phyloP scores from a whole-genome alignment of 495 filamentous ascomycete genomes.

The Annulohypoxylon bovei region DNA sequence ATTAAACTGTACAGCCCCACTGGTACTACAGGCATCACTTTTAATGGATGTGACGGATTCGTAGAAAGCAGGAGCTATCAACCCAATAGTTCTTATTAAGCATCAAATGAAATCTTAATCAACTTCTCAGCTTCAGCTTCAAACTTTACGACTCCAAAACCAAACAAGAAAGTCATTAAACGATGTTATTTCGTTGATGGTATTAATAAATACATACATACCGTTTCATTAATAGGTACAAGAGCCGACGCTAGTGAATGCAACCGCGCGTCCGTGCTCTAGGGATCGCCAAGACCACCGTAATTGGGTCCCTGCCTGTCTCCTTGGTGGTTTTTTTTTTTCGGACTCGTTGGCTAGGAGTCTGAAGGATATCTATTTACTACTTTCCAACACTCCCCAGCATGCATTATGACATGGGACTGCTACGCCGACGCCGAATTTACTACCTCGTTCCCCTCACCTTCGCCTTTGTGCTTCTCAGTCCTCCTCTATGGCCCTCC shows the following conservation, averaged over 20 bases:
- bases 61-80: not conserved
- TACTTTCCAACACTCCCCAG: constrained; percentile 9
- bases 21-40: not conserved
- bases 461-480: constrained; percentile 40
- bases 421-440: constrained; percentile 35
- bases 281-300: constrained; percentile 21
- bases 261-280: constrained; percentile 18
- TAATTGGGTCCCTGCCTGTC: constrained; percentile 12
- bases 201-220: not conserved
- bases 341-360: not conserved
- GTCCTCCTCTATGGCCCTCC: constrained; percentile 41
- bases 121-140: not conserved
- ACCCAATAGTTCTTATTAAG: not conserved
- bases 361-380: not conserved
- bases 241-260: constrained; percentile 21
- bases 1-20: not conserved
- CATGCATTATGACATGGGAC: constrained; percentile 39
- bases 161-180: not conserved
- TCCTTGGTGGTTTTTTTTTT: constrained; percentile 6
- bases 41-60: not conserved
- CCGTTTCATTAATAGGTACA: constrained; percentile 2
- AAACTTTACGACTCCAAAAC: not conserved
- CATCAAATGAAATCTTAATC: not conserved
- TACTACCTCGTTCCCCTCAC: constrained; percentile 36
- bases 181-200: not conserved